Percentiles rank a stretch among this genome's conserved stretches.
These are phyloP conservation scores for Heracleum sosnowskyi DNA, from an alignment of 129 eudicot species.

Conservation along the genomic window DNA sequence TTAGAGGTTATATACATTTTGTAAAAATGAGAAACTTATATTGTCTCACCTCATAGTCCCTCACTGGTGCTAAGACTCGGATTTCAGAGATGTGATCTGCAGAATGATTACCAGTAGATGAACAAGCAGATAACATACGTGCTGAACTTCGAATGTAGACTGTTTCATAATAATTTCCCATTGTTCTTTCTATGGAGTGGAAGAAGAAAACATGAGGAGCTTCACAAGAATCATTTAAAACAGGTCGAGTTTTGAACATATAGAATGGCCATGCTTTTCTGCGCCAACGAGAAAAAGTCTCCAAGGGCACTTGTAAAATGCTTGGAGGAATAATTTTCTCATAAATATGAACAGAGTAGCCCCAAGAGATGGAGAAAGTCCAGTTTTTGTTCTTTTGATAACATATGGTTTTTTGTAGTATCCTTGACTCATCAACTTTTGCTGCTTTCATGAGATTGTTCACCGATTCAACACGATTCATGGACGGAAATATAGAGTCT, in stretches of 20 bases:
- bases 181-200: background rate
- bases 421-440: too few relatives aligned
- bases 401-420: too few relatives aligned
- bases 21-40: background rate
- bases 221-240: constrained; percentile 14
- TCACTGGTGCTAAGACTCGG: constrained; percentile 11
- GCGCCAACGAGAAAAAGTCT: constrained; percentile 21
- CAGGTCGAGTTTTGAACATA: constrained; percentile 21
- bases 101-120: constrained; percentile 17
- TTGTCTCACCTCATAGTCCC: constrained; percentile 17
- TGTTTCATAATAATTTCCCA: constrained; percentile 5
- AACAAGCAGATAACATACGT: constrained; percentile 3
- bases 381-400: too few relatives aligned
- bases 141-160: constrained; percentile 14
- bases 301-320: constrained; percentile 15
- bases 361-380: too few relatives aligned
- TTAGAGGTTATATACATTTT: background rate
- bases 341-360: too few relatives aligned
- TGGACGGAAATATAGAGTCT: too few relatives aligned
- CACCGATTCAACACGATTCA: too few relatives aligned
- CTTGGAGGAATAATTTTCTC: constrained; percentile 18
- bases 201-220: constrained; percentile 22
- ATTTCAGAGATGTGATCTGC: constrained; percentile 11
- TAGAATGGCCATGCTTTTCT: constrained; percentile 3
- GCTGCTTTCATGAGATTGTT: too few relatives aligned